Base-by-base conservation (phyloP, 805 yeast species). In the Ogataea thermomethanolica region DNA sequence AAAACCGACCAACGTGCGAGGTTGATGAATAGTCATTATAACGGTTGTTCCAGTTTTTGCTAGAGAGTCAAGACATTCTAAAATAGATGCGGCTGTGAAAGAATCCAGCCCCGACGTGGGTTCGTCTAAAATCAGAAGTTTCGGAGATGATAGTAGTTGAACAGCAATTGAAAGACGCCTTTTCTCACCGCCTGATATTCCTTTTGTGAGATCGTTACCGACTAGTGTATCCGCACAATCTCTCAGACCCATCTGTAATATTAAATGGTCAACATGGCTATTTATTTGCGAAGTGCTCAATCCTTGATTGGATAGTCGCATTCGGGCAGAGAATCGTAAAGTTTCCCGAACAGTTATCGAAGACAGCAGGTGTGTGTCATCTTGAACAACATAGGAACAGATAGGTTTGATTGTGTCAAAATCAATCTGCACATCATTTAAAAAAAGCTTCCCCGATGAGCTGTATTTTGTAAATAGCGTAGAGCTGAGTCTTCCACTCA, bases 61-160 rank as follows among this genome's bases (percentile, higher is more conserved):
- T 26, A 88, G 60, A 3, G 69, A 67, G 36, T 76, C 67, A 42
- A 87, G 65, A 28, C 87, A 74, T 23, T 70, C 66, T 29, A 88
- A 58, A 25, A 87, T 82, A 2, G 85, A 74, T 1, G 76, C 70
- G 0, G 95, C 84, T 0, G 93, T 85, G 42, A 84, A 77, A 9
- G 90, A 77, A 55, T 88, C 96, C 20, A 88, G 68, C 0, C 96
- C 96, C 4, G 95, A 84, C 0, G 95, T 88, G 2, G 96, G 95
- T 55, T 88, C 96, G 61, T 88, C 96, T 17, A 88, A 61, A 35
- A 88, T 70, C 25, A 88, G 58, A 27, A 88, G 70, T 41, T 79
- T 78, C 0, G 95, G 91, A 41, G 78, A 78, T 43, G 81, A 78
- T 29, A 88, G 64, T 25, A 88, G 64, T 56, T 87, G 95, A 31